Evolutionary conservation across 225 moss, liverwort and hornwort species (phyloP).

Genomic region (Pseudisothecium myosuroides): DNA sequence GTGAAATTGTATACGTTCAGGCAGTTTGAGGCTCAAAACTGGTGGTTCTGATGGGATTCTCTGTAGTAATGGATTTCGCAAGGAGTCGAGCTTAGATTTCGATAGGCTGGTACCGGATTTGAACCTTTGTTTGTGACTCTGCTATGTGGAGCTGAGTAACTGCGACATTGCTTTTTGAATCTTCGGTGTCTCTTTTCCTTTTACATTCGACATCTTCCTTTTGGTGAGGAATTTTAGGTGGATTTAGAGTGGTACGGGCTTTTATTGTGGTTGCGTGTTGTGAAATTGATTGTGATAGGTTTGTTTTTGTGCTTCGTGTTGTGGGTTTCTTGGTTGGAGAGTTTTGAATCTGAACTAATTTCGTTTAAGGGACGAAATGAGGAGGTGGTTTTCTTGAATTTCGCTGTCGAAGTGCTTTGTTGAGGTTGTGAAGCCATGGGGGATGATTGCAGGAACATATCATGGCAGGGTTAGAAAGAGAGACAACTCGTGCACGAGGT

Average conservation of each 20-base stretch:
- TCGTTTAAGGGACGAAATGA: neutral
- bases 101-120: neutral
- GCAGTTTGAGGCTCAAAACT: neutral
- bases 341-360: neutral
- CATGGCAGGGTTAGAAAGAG: slow-evolving; percentile 46
- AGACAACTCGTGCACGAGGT: slow-evolving; percentile 65
- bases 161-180: neutral
- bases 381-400: neutral
- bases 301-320: neutral
- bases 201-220: neutral
- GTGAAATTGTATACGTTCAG: neutral
- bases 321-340: neutral
- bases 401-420: neutral
- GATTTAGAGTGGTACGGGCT: neutral
- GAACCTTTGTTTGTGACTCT: neutral
- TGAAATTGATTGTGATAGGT: neutral
- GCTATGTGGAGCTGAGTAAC: neutral
- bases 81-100: neutral
- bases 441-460: slow-evolving; percentile 32
- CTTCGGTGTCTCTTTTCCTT: neutral
- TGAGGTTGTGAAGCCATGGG: neutral
- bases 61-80: neutral
- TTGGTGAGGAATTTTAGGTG: neutral
- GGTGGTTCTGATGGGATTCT: neutral
- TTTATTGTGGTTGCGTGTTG: neutral